A percentile compares a stretch with the other conserved stretches of the same genome.
phyloP scores from a whole-genome alignment of 768 basidiomycete genomes.

The Hirschioporus abietinus region DNA sequence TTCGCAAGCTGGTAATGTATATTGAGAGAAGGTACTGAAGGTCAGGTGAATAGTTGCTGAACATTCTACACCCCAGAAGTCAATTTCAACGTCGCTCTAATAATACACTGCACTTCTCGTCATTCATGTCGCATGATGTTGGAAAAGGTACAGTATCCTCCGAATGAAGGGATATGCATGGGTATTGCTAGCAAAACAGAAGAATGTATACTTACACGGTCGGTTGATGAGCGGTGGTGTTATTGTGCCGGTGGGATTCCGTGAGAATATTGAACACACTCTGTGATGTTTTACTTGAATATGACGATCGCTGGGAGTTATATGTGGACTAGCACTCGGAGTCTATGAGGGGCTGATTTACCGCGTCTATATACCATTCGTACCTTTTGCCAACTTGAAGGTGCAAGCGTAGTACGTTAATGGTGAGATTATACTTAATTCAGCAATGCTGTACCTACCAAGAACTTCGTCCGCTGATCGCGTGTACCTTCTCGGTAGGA shows the following conservation, averaged over 20 bases:
- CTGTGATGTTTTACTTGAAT: neutral
- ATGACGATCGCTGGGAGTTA: too few species aligned
- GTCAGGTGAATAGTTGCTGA: neutral
- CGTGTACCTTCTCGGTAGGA: neutral
- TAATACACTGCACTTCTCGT: neutral
- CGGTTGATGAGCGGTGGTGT: neutral
- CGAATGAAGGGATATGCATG: neutral
- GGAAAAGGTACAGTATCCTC: neutral
- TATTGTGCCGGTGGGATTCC: too few species aligned
- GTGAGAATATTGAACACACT: neutral
- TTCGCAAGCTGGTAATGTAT: neutral
- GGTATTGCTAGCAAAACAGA: neutral
- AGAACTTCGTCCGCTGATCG: neutral
- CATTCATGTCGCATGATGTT: neutral
- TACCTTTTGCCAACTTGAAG: too few species aligned
- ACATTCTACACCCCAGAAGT: too few species aligned
- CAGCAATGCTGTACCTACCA: neutral
- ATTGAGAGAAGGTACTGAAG: neutral
- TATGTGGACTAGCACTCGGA: neutral
- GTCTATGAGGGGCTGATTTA: too few species aligned
- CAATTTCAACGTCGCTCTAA: too few species aligned
- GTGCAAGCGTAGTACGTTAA: too few species aligned
- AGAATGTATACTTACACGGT: neutral
- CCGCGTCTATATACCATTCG: neutral
- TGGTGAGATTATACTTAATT: neutral